A percentile compares a stretch with the other conserved stretches of the same genome.
Conservation (phyloP, 2,329 filamentous ascomycete species). For the Gyromitra esculenta region DNA sequence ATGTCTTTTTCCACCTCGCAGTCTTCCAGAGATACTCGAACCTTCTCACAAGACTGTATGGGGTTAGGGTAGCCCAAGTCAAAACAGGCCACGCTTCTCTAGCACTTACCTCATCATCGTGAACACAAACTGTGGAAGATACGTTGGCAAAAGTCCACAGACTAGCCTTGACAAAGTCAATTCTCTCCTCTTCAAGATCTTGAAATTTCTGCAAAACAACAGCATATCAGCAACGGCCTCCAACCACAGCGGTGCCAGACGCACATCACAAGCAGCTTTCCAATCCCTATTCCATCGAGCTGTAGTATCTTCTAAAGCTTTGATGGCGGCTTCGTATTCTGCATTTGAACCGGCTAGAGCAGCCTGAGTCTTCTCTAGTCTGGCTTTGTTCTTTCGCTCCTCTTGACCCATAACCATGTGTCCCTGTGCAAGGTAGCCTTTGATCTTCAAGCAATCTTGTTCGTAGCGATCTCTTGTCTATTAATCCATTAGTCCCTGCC, state of each 20-base stretch:
- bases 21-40: slow-evolving; percentile 88
- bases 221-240: slow-evolving; percentile 55
- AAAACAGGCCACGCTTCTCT: slow-evolving; percentile 45
- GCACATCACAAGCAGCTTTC: slow-evolving; percentile 87
- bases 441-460: slow-evolving; percentile 97
- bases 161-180: slow-evolving; percentile 97
- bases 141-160: slow-evolving; percentile 98
- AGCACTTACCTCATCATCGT: slow-evolving; percentile 77
- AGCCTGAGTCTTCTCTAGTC: slow-evolving; percentile 97
- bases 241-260: slow-evolving; percentile 55
- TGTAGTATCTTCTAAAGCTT: slow-evolving; percentile 93
- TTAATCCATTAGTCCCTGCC: slow-evolving; percentile 28
- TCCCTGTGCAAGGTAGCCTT: slow-evolving; percentile 96
- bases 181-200: slow-evolving; percentile 93
- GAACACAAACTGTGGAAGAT: slow-evolving; percentile 95
- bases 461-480: slow-evolving; percentile 92
- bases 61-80: slow-evolving; percentile 27
- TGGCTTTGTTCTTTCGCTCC: slow-evolving; percentile 98
- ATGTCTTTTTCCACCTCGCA: slow-evolving; percentile 99
- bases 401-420: slow-evolving; percentile 99
- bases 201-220: slow-evolving; percentile 80
- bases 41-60: slow-evolving; percentile 84
- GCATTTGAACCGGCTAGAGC: slow-evolving; percentile 89
- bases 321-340: slow-evolving; percentile 93
- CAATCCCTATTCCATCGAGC: slow-evolving; percentile 96